These are phyloP conservation scores for Diutina neorugosa DNA, from an alignment of 1,139 yeast genomes.

Conservation along the genomic window DNA sequence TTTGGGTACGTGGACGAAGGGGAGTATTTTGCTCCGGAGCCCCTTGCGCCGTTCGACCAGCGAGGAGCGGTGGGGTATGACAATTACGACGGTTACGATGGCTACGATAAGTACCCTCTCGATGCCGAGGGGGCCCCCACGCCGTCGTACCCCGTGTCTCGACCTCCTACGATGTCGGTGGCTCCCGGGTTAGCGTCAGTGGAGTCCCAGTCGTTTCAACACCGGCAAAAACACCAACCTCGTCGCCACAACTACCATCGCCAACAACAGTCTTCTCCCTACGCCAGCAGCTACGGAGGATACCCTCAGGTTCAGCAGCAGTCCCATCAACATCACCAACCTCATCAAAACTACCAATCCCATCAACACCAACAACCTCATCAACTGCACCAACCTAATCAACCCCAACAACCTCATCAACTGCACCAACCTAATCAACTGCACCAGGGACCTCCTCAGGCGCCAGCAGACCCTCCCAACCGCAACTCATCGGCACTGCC, in stretches of 20 bases:
- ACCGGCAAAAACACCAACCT: neutral
- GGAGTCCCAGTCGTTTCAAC: neutral
- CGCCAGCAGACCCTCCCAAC: slow-evolving; percentile 10
- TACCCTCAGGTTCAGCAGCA: neutral
- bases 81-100: slow-evolving; percentile 8
- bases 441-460: slow-evolving; percentile 3
- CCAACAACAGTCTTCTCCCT: neutral
- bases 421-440: neutral
- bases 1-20: slow-evolving; percentile 21
- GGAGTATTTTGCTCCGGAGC: slow-evolving; percentile 6
- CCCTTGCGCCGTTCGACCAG: slow-evolving; percentile 5
- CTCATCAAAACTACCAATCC: too few species aligned
- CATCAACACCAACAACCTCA: neutral
- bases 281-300: neutral
- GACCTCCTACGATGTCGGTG: slow-evolving; percentile 4
- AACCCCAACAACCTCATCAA: neutral
- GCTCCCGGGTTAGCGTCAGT: neutral
- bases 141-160: slow-evolving; percentile 10
- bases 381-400: neutral
- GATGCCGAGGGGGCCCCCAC: slow-evolving; percentile 8
- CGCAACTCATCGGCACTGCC: neutral
- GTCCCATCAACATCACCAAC: too few species aligned
- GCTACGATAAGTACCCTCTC: slow-evolving; percentile 10
- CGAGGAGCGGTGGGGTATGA: slow-evolving; percentile 6
- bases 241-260: neutral